These are phyloP conservation scores for Cenococcum geophilum DNA, from an alignment of 495 filamentous ascomycete species.

Conservation along the genomic window DNA sequence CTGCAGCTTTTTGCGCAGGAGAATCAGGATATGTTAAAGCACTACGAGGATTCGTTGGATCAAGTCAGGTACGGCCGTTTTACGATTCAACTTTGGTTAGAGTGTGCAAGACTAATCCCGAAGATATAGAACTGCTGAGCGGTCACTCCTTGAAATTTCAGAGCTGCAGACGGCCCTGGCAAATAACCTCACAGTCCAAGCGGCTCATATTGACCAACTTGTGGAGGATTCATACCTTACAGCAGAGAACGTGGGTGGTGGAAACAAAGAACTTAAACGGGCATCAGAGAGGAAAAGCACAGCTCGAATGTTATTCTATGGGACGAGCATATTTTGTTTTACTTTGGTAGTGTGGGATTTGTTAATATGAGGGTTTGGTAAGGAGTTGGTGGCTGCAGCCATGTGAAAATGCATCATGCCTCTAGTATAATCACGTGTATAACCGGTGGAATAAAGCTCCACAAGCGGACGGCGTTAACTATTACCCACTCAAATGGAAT, in stretches of 20 bases:
- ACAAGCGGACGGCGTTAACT: neutral
- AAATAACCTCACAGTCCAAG: constrained; percentile 74
- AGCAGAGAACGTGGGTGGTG: constrained; percentile 75
- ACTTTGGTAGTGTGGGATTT: constrained; percentile 91
- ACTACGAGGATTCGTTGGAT: constrained; percentile 84
- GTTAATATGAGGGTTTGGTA: constrained; percentile 53
- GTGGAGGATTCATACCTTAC: constrained; percentile 78
- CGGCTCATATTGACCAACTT: constrained; percentile 78
- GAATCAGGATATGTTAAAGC: constrained; percentile 84
- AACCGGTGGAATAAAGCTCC: neutral
- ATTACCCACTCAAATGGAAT: neutral
- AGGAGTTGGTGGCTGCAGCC: neutral
- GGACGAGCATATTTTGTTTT: constrained; percentile 70
- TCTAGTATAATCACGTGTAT: neutral
- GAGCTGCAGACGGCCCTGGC: constrained; percentile 86
- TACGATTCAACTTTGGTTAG: neutral
- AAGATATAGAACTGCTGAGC: constrained; percentile 68
- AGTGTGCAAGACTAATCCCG: constrained; percentile 4
- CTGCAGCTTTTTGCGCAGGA: constrained; percentile 88
- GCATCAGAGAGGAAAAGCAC: constrained; percentile 75
- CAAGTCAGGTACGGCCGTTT: constrained; percentile 65
- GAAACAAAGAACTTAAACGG: constrained; percentile 86
- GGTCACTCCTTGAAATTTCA: constrained; percentile 85
- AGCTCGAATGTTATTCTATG: constrained; percentile 84
- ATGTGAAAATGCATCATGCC: constrained; percentile 1